Evolutionary conservation across 1,284 basidiomycete species (phyloP).

Genomic region (Ceratorhiza oryzae-sativae): DNA sequence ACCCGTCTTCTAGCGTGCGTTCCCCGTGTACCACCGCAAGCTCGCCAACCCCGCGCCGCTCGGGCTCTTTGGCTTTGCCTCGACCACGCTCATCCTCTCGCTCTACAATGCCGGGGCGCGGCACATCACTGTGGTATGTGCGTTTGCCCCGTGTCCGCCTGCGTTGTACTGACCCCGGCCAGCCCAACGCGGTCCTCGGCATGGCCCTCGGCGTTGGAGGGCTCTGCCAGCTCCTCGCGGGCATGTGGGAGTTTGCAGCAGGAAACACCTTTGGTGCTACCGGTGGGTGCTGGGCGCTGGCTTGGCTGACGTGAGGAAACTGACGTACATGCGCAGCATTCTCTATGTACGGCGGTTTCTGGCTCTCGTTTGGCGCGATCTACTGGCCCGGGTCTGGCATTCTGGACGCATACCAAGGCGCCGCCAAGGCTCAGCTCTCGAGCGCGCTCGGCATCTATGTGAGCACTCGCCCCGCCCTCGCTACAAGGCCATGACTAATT

Average conservation of each 20-base stretch:
- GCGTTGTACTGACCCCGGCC: constrained; percentile 46
- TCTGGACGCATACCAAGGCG: constrained; percentile 48
- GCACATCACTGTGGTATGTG: constrained; percentile 24
- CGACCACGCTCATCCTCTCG: constrained; percentile 61
- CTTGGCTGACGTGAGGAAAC: not conserved
- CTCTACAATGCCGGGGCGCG: constrained; percentile 48
- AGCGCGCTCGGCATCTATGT: constrained; percentile 56
- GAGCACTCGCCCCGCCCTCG: constrained; percentile 47
- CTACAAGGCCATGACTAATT: not conserved
- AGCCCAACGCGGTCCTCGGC: constrained; percentile 53
- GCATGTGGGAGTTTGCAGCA: constrained; percentile 55
- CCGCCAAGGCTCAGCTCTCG: constrained; percentile 47
- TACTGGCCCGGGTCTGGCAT: constrained; percentile 51
- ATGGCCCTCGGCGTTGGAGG: constrained; percentile 50
- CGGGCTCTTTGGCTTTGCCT: constrained; percentile 56
- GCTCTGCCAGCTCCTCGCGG: constrained; percentile 55
- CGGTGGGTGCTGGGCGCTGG: constrained; percentile 8
- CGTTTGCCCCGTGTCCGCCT: constrained; percentile 51
- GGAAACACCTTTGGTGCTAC: constrained; percentile 59
- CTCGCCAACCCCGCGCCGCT: constrained; percentile 57
- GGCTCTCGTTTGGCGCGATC: constrained; percentile 50
- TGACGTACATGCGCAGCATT: constrained; percentile 46
- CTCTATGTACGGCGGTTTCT: constrained; percentile 48
- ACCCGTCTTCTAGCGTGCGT: constrained; percentile 12
- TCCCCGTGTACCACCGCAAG: constrained; percentile 45